phyloP scores from a whole-genome alignment of 352 stramenopile genomes.

The Aphanomyces cochlioides region DNA sequence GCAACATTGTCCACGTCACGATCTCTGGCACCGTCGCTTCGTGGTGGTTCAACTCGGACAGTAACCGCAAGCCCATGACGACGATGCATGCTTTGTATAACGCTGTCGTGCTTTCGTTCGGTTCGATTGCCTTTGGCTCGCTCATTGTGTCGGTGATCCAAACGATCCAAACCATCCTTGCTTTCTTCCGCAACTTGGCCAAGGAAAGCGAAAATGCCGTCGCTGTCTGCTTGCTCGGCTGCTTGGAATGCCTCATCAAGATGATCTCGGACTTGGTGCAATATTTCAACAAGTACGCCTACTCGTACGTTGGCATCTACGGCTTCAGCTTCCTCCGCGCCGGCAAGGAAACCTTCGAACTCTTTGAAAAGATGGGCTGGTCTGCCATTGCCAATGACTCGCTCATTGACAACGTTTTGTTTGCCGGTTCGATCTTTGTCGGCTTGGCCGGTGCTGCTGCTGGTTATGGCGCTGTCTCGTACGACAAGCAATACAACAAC shows the following conservation, averaged over 20 bases:
- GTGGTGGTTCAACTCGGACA: conserved; percentile 71
- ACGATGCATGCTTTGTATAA: conserved; percentile 47
- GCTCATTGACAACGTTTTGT: conserved; percentile 66
- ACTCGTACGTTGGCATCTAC: conserved; percentile 70
- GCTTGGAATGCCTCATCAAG: conserved; percentile 49
- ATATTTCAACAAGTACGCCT: conserved; percentile 79
- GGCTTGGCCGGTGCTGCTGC: conserved; percentile 50
- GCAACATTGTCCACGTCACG: conserved; percentile 82
- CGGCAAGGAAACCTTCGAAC: conserved; percentile 50
- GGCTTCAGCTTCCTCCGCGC: conserved; percentile 55
- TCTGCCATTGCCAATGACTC: conserved; percentile 65
- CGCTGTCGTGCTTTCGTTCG: conserved; percentile 73
- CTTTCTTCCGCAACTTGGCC: conserved; percentile 44
- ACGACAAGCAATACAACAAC: conserved; percentile 34
- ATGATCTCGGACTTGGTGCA: conserved; percentile 62
- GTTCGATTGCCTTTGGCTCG: conserved; percentile 81
- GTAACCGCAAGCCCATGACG: conserved; percentile 42
- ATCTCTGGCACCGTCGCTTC: conserved; percentile 80
- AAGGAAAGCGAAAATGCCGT: conserved; percentile 51
- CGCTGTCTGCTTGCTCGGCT: conserved; percentile 47
- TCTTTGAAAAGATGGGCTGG: conserved; percentile 60
- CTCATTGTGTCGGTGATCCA: conserved; percentile 71
- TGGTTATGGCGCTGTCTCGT: conserved; percentile 39
- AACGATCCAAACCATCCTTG: conserved; percentile 53
- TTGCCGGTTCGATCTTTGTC: conserved; percentile 57